Percentiles rank a stretch among this genome's conserved stretches.
Evolutionary conservation across 495 filamentous ascomycete genomes (phyloP).

Genomic region (Xylaria intraflava): DNA sequence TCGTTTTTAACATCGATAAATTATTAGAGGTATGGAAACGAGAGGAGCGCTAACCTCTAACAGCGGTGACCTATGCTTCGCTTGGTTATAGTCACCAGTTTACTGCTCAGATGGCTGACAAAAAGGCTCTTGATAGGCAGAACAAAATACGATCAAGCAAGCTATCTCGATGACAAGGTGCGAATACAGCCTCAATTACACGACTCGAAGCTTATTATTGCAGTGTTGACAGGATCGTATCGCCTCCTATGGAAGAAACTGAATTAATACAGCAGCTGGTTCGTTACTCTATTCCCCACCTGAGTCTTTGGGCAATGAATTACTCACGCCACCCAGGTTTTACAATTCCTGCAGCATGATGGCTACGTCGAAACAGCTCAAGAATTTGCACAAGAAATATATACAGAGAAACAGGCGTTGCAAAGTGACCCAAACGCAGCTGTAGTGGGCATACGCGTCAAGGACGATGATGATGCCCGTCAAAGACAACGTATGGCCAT

Average conservation of each 20-base stretch:
- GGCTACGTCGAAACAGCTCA: constrained; percentile 93
- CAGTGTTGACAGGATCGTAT: constrained; percentile 27
- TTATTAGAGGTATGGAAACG: constrained; percentile 64
- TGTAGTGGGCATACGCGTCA: constrained; percentile 60
- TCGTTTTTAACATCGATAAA: constrained; percentile 87
- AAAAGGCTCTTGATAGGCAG: constrained; percentile 38
- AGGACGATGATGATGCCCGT: constrained; percentile 81
- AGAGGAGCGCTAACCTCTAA: background rate
- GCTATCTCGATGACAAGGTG: constrained; percentile 36
- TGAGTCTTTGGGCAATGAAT: background rate
- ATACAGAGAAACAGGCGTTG: constrained; percentile 60
- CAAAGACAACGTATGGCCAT: constrained; percentile 70
- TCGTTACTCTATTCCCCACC: constrained; percentile 5
- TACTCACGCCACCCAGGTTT: constrained; percentile 44
- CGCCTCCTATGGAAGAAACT: constrained; percentile 58
- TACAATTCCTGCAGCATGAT: constrained; percentile 90
- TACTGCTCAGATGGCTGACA: background rate
- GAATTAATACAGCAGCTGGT: constrained; percentile 70
- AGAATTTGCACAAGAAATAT: constrained; percentile 80
- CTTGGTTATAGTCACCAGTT: background rate
- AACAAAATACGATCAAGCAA: constrained; percentile 49
- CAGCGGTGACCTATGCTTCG: background rate
- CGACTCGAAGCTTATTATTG: constrained; percentile 11
- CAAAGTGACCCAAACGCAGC: constrained; percentile 47
- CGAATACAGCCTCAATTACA: background rate